A percentile compares a stretch with the other conserved stretches of the same genome.
Conservation (phyloP, 805 yeast genomes). For the Pichia insulana region DNA sequence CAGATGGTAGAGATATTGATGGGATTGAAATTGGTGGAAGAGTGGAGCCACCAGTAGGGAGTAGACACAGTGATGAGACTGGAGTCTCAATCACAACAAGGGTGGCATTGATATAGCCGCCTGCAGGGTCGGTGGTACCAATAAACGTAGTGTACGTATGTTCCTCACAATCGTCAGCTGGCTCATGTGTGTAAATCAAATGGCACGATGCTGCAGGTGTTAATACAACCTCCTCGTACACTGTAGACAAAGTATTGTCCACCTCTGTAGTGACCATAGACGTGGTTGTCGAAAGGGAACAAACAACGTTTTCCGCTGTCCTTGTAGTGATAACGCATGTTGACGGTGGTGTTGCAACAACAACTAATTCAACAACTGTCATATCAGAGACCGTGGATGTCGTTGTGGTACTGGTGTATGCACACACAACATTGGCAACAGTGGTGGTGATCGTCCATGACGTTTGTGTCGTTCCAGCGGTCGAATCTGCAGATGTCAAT, state of each 20-base stretch:
- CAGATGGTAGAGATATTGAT: too few relatives aligned
- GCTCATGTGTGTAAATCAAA: not conserved
- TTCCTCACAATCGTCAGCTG: not conserved
- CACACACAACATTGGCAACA: not conserved
- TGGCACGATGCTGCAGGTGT: conserved; percentile 1
- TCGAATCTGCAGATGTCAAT: too few relatives aligned
- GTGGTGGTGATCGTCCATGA: not conserved
- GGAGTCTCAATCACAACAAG: conserved; percentile 1
- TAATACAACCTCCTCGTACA: not conserved
- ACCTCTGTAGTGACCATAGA: not conserved
- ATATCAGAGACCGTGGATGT: not conserved
- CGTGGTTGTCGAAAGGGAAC: not conserved
- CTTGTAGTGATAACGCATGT: not conserved
- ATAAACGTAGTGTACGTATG: not conserved
- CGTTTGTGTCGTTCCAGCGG: too few relatives aligned
- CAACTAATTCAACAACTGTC: not conserved
- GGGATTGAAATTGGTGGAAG: too few relatives aligned
- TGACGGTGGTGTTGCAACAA: not conserved
- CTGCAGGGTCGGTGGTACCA: not conserved
- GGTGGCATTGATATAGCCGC: conserved; percentile 1
- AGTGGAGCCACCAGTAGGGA: too few relatives aligned
- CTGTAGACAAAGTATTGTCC: not conserved
- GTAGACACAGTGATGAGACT: not conserved
- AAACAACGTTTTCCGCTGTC: not conserved
- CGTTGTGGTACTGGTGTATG: not conserved